Evolutionary conservation across 768 basidiomycete genomes (phyloP), one percentile per base, ranked within the genome.

Genomic region (Pleurotus platypus): DNA sequence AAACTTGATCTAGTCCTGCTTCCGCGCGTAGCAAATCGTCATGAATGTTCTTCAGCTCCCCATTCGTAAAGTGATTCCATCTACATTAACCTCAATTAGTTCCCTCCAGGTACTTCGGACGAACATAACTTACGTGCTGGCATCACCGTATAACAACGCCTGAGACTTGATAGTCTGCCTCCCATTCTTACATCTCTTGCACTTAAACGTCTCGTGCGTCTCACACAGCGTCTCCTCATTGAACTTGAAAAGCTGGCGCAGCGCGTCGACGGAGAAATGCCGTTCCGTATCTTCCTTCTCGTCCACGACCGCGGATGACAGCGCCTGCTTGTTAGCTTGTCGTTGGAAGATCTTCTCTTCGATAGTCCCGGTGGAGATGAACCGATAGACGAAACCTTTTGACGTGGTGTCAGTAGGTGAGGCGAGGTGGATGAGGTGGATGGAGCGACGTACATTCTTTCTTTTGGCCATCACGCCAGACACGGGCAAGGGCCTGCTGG

Each of bases 401-500:
- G 42, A 37, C 37, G 55, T 5, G 13, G 9, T 15, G 7, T 47
- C 49, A 35, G 11, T 37, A 45, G 42, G 11, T 15, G n/a, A 8
- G 58, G 22, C 1, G 7, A 11, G 9, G 9, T 11, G 30, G 3
- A 16, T 45, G n/a, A 2, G n/a, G 42, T 7, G 2, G 30, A 12
- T 27, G 12, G 27, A 18, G 7, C 4, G 15, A 67, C 90, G 54
- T 66, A 94, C 96, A 99, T 73, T 97, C 95, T 83, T 98, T 98
- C 84, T 97, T 99, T 71, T 98, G 96, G 0, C 96, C 96, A 66
- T 99, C 96, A 74, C 96, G 90, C 96, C 96, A 99, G 7, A 99
- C 96, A 69, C 96, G 93, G 45, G 96, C 96, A 4, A 99, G 79
- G 6, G 96, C 96, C 69, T 99, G 96, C 68, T 98, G 97, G 71